Evolutionary conservation across 805 yeast genomes (phyloP).

Genomic region (Scheffersomyces spartinae): DNA sequence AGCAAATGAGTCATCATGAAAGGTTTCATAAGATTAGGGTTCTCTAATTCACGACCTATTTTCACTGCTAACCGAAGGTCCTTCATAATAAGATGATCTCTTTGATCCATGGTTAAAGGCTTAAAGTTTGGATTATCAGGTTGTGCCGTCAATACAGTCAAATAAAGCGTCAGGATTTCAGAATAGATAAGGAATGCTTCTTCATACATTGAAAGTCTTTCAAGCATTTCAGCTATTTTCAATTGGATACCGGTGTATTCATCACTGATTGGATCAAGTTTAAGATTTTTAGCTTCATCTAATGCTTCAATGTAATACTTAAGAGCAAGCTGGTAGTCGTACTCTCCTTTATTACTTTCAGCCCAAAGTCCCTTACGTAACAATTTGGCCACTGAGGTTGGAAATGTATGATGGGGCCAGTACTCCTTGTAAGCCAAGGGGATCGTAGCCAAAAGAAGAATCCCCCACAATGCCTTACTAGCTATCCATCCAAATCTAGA

Average conservation of each 20-base stretch:
- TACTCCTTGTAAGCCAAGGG: slow-evolving; percentile 24
- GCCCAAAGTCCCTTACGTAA: slow-evolving; percentile 76
- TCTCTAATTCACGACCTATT: slow-evolving; percentile 40
- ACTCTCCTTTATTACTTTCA: slow-evolving; percentile 56
- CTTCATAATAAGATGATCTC: slow-evolving; percentile 55
- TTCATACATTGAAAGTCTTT: slow-evolving; percentile 45
- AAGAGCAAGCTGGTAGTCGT: slow-evolving; percentile 58
- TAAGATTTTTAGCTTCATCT: slow-evolving; percentile 43
- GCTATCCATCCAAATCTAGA: too few relatives aligned
- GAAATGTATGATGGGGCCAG: slow-evolving; percentile 64
- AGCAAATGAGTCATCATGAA: slow-evolving; percentile 50
- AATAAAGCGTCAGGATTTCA: slow-evolving; percentile 51
- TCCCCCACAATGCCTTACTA: too few relatives aligned
- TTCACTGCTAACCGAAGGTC: slow-evolving; percentile 62
- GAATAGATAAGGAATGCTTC: slow-evolving; percentile 60
- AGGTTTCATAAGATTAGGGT: slow-evolving; percentile 41
- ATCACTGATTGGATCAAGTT: slow-evolving; percentile 49
- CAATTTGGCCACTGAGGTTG: slow-evolving; percentile 56
- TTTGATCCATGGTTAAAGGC: slow-evolving; percentile 21
- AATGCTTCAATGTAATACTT: slow-evolving; percentile 66
- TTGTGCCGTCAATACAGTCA: slow-evolving; percentile 35
- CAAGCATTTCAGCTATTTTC: slow-evolving; percentile 81
- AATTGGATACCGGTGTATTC: slow-evolving; percentile 87
- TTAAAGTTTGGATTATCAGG: slow-evolving; percentile 15
- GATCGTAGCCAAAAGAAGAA: too few relatives aligned